Evolutionary conservation across 2,329 filamentous ascomycete species (phyloP), one percentile per base, ranked within the genome.

Genomic region (Grosmannia serpens): DNA sequence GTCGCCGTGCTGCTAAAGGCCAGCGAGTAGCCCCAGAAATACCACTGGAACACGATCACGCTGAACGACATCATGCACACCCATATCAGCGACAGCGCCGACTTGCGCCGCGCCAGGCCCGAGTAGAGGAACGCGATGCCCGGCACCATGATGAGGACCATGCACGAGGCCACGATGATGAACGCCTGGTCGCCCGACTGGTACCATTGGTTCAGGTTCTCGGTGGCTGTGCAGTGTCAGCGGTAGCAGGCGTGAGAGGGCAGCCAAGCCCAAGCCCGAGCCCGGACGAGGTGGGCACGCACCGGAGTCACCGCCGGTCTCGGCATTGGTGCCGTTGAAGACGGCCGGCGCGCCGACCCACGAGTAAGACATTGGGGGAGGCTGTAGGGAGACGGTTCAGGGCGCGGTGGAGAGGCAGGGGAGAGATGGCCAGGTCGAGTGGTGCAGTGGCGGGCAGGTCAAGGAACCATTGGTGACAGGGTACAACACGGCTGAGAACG

Each of bases 61-160:
- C 89, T 91, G 70, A 88, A 88, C 53, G 91, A 94, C 71, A 88
- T 92, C 89, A 99, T 95, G 75, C 88, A 91, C 17, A 92, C 91
- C 90, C 91, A 97, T 69, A 99, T 94, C 79, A 97, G 87, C 63
- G 91, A 96, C 50, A 99, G 82, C 33, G 94, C 94, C 6, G 94
- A 97, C 78, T 99, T 99, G 79, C 94, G 85, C 65, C 94, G 87
- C n/a, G 94, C 92, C 65, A 97, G 86, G 65, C 94, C 94, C 15
- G 92, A 96, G 77, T 99, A 99, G 64, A 99, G 84, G 75, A 99
- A 96, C 58, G 90, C 91, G 67, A 99, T 91, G 67, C 94, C 94
- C 33, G 94, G 94, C 33, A 97, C 80, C 94, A 97, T 99, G 74
- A 96, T 76, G 76, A 97, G 75, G 64, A 97, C 92, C 87, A 97